These are phyloP conservation scores for Ciborinia camelliae DNA, from an alignment of 2,329 filamentous ascomycete species.

Conservation along the genomic window DNA sequence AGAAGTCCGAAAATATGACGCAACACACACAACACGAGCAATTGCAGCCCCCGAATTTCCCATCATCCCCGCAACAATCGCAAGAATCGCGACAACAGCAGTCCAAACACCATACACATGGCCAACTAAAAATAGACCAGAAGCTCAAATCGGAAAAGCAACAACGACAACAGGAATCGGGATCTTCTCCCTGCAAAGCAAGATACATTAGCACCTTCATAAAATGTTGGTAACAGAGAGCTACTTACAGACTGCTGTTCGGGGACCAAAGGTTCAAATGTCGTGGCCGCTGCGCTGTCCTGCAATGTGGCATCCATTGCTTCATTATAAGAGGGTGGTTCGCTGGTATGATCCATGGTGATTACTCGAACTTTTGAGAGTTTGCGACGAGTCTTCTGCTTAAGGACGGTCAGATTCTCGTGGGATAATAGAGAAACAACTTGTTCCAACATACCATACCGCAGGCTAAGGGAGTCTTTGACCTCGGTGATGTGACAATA, in stretches of 20 bases:
- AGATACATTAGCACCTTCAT: not conserved
- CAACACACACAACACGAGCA: no score
- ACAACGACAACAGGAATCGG: not conserved
- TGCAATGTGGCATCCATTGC: not conserved
- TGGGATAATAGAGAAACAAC: not conserved
- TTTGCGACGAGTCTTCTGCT: not conserved
- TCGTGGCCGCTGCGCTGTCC: no score
- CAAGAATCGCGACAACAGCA: not conserved
- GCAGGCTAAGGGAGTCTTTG: not conserved
- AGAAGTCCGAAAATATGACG: no score
- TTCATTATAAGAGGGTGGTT: not conserved
- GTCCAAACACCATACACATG: not conserved
- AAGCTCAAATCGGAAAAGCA: not conserved
- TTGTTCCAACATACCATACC: not conserved
- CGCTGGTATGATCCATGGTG: not conserved
- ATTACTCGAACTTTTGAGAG: not conserved
- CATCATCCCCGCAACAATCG: not conserved
- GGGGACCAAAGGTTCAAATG: no score
- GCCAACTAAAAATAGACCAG: no score
- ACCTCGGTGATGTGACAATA: not conserved
- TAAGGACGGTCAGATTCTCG: no score
- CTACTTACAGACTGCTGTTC: not conserved
- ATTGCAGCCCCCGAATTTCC: no score
- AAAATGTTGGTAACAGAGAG: not conserved
- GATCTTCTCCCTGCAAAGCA: not conserved